Evolutionary conservation across 2,329 filamentous ascomycete genomes (phyloP).

Genomic region (Colletotrichum incanum): DNA sequence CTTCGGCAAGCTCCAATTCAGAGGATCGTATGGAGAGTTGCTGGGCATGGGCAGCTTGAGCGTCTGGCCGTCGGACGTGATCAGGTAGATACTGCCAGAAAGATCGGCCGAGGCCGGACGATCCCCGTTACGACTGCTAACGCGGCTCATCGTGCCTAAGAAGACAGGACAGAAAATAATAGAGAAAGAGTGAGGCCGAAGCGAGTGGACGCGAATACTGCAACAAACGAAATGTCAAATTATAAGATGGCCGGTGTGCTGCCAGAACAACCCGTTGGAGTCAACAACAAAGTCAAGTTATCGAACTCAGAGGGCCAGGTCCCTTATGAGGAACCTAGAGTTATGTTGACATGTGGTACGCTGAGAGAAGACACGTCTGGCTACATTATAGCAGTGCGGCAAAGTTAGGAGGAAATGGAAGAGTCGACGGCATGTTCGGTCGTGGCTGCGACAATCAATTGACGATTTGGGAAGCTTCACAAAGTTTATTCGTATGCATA

Average conservation of each 20-base stretch:
- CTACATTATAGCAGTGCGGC: not conserved
- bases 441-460: slow-evolving; percentile 29
- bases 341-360: slow-evolving; percentile 11
- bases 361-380: slow-evolving; percentile 4
- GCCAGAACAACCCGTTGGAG: slow-evolving; percentile 32
- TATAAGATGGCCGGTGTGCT: slow-evolving; percentile 25
- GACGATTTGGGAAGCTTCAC: slow-evolving; percentile 20
- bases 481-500: slow-evolving; percentile 33
- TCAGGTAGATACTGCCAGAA: slow-evolving; percentile 51
- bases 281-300: too few relatives aligned
- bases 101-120: slow-evolving; percentile 42
- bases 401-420: not conserved
- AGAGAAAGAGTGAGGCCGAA: not conserved
- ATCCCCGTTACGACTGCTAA: not conserved
- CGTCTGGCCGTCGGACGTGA: slow-evolving; percentile 50
- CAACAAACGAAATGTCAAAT: slow-evolving; percentile 9
- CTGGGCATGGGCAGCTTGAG: slow-evolving; percentile 53
- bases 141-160: slow-evolving; percentile 10
- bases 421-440: slow-evolving; percentile 18
- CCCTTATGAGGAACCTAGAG: slow-evolving; percentile 6
- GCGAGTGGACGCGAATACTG: slow-evolving; percentile 9
- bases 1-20: slow-evolving; percentile 48
- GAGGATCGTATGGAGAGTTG: slow-evolving; percentile 49
- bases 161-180: not conserved
- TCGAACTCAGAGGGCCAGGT: not conserved